These are phyloP conservation scores for Pascua guehoae DNA, from an alignment of 1,284 basidiomycete genomes.

Conservation along the genomic window DNA sequence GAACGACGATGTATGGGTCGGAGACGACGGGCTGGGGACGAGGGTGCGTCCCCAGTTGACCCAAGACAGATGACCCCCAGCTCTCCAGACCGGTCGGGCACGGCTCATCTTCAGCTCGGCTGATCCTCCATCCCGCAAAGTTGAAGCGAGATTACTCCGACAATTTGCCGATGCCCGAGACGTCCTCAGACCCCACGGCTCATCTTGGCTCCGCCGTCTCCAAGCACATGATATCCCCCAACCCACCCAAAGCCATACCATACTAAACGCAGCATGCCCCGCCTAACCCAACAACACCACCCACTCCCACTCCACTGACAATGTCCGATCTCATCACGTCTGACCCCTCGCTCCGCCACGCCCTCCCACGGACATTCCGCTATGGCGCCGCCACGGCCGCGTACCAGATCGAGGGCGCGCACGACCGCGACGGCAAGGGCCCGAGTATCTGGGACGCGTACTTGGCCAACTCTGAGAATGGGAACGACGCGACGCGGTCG, in stretches of 20 bases:
- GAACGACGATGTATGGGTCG: no score
- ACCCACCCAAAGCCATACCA: background rate
- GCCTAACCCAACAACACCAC: background rate
- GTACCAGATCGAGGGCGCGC: conserved; percentile 35
- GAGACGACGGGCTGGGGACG: no score
- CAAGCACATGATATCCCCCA: background rate
- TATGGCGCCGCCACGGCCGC: conserved; percentile 64
- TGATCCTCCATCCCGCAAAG: no score
- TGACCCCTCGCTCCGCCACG: conserved; percentile 12
- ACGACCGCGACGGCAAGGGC: conserved; percentile 24
- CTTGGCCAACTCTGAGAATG: conserved; percentile 9
- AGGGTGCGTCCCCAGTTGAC: no score
- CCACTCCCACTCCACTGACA: background rate
- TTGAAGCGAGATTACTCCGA: no score
- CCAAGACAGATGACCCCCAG: no score
- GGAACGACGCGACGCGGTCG: conserved; percentile 24
- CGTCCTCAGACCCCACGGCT: no score
- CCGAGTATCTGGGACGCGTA: conserved; percentile 52
- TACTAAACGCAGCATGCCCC: no score
- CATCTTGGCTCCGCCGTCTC: background rate
- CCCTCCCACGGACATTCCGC: conserved; percentile 57
- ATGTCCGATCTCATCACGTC: conserved; percentile 10
- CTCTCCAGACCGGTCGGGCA: no score
- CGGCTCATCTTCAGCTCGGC: no score
- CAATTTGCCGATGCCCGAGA: no score